Evolutionary conservation across 2,329 filamentous ascomycete genomes (phyloP).

Genomic region (Aspergillus fumigatiaffinis): DNA sequence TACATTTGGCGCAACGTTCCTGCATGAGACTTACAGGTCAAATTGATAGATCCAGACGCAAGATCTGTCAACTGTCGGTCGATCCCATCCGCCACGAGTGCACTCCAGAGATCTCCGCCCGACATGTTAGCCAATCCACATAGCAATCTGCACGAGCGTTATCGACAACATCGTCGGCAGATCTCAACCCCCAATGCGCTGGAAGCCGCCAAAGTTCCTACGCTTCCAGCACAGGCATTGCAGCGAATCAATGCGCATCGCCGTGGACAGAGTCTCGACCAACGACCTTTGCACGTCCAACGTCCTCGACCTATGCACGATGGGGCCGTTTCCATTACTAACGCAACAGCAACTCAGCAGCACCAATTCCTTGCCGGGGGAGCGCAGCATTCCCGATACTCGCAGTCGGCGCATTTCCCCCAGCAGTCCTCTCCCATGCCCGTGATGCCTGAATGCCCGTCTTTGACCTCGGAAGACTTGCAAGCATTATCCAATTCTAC

Average conservation of each 20-base stretch:
- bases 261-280: constrained; percentile 81
- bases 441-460: constrained; percentile 23
- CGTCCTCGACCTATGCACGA: constrained; percentile 46
- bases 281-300: constrained; percentile 56
- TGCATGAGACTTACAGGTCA: neutral
- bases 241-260: constrained; percentile 61
- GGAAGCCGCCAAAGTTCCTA: constrained; percentile 68
- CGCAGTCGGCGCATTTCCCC: constrained; percentile 64
- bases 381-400: constrained; percentile 82
- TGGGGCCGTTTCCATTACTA: constrained; percentile 52
- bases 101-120: constrained; percentile 22
- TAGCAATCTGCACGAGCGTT: constrained; percentile 68
- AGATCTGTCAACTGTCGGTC: constrained; percentile 41
- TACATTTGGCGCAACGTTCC: constrained; percentile 5
- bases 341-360: constrained; percentile 54
- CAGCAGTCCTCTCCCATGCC: constrained; percentile 28
- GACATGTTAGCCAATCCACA: constrained; percentile 76
- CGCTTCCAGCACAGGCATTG: constrained; percentile 55
- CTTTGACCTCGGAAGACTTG: constrained; percentile 29
- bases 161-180: constrained; percentile 78
- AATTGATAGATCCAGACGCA: constrained; percentile 9
- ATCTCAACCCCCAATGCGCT: constrained; percentile 77
- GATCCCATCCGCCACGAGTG: constrained; percentile 13
- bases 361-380: constrained; percentile 81
- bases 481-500: constrained; percentile 26